Evolutionary conservation across 2,329 filamentous ascomycete species (phyloP), one percentile per base, ranked within the genome.

Genomic region (Microdochium trichocladiopsis): DNA sequence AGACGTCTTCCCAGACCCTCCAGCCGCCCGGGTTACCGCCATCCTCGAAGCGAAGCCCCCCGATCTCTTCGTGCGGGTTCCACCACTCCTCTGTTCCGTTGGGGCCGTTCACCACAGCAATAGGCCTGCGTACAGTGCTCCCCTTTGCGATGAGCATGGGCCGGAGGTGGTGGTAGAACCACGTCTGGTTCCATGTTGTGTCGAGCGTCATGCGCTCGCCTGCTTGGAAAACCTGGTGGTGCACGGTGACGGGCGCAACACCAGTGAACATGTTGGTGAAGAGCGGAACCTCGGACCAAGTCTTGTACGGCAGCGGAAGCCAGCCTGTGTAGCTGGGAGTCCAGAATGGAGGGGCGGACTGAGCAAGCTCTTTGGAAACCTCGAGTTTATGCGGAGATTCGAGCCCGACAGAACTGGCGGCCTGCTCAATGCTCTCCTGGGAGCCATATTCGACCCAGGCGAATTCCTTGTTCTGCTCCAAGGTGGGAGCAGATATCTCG

Each of bases 231-330:
- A 25, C 16, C 6, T 33, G 24, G 43, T 48, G 50, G 11, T 36
- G 50, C 10, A 51, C 22, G 25, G 28, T 24, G 28, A 33, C 50
- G 18, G 50, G 50, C 21, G 50, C 21, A 12, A 51, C 28, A 21
- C 50, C 50, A n/a, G 50, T 51, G 24, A n/a, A 48, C 24, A 48
- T 47, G 45, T 51, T 51, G 28, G 50, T 51, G 45, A 51, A 47
- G 2, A 51, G 41, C 12, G 50, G 45, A 16, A 51, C 45, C 43
- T 51, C 23, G 22, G 50, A 48, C 50, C 50, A 51, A 18, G 45
- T 28, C 31, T 51, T 31, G 9, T 23, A 8, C 6, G 41, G 41
- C 2, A 14, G 23, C 31, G 28, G 50, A 24, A 28, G 45, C 37
- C 12, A 48, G n/a, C 50, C 50, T 16, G 50, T 51, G 31, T 51